Evolutionary conservation across 352 stramenopile species (phyloP).

Genomic region (Peronospora destructor): DNA sequence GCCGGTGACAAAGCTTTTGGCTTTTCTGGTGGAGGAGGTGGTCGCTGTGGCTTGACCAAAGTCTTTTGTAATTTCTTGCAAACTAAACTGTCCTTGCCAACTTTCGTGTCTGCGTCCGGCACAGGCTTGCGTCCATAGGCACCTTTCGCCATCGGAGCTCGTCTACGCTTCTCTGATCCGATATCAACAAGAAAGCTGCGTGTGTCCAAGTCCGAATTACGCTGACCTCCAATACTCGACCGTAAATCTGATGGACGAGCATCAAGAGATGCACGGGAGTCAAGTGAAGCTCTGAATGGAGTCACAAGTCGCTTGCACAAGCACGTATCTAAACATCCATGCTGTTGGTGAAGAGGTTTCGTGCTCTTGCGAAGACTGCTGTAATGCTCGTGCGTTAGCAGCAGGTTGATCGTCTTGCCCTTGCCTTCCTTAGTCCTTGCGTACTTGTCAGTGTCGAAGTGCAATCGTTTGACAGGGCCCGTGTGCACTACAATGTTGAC

Average conservation of each 20-base stretch:
- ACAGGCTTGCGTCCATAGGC: conserved; percentile 23
- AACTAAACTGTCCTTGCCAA: conserved; percentile 6
- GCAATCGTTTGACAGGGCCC: conserved; percentile 40
- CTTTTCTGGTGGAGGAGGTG: conserved; percentile 12
- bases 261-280: conserved; percentile 17
- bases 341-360: conserved; percentile 16
- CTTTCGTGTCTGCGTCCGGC: conserved; percentile 9
- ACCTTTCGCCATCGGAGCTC: conserved; percentile 4
- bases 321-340: conserved; percentile 28
- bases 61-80: conserved; percentile 16
- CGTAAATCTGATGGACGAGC: conserved; percentile 18
- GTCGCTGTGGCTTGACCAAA: conserved; percentile 9
- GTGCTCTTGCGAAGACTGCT: conserved; percentile 36
- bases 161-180: conserved; percentile 14
- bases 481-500: conserved; percentile 57
- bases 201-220: conserved; percentile 9
- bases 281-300: conserved; percentile 23
- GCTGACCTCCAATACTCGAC: conserved; percentile 12
- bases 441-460: conserved; percentile 37
- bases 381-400: conserved; percentile 49
- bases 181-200: conserved; percentile 23
- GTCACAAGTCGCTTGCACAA: conserved; percentile 26
- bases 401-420: conserved; percentile 34
- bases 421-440: conserved; percentile 25
- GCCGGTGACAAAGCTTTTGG: conserved; percentile 6